Percentiles rank a stretch among this genome's conserved stretches.
Conservation (phyloP, 2,329 filamentous ascomycete species). For the Didymosphaeria variabile region DNA sequence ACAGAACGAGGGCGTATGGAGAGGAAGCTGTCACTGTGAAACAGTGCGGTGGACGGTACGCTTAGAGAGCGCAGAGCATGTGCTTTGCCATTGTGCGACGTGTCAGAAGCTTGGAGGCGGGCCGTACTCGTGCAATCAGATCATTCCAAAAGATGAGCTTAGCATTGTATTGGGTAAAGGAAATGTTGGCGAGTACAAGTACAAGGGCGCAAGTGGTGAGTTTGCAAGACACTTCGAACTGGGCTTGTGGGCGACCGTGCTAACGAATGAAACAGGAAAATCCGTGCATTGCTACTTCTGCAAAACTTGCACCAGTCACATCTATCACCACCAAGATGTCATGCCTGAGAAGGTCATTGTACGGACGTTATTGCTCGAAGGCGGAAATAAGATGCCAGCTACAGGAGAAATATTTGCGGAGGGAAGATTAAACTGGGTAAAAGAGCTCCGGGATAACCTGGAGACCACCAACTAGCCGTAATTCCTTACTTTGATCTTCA, state of each 20-base stretch:
- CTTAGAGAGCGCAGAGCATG: conserved; percentile 40
- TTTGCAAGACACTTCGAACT: neutral
- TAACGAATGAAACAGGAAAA: conserved; percentile 33
- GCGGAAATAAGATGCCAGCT: conserved; percentile 44
- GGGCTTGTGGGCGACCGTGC: neutral
- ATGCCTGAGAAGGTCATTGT: conserved; percentile 53
- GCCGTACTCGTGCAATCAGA: conserved; percentile 49
- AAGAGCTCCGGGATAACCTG: conserved; percentile 31
- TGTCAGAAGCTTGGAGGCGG: conserved; percentile 48
- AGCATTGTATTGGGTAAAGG: conserved; percentile 36
- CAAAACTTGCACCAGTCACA: conserved; percentile 49
- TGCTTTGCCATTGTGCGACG: conserved; percentile 49
- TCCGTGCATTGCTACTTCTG: conserved; percentile 51
- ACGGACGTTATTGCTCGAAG: conserved; percentile 50
- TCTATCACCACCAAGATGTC: conserved; percentile 52
- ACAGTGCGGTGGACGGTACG: conserved; percentile 34
- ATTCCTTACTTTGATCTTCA: neutral
- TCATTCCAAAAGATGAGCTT: conserved; percentile 41
- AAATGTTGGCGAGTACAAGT: conserved; percentile 39
- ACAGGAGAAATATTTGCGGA: conserved; percentile 51
- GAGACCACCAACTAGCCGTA: neutral
- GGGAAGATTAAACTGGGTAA: conserved; percentile 46
- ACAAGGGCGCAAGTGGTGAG: conserved; percentile 42
- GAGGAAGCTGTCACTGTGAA: conserved; percentile 46
- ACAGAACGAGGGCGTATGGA: conserved; percentile 21